Evolutionary conservation across 441 rosid species (phyloP), one percentile per base, ranked within the genome.

Genomic region (Erodium moschatum): DNA sequence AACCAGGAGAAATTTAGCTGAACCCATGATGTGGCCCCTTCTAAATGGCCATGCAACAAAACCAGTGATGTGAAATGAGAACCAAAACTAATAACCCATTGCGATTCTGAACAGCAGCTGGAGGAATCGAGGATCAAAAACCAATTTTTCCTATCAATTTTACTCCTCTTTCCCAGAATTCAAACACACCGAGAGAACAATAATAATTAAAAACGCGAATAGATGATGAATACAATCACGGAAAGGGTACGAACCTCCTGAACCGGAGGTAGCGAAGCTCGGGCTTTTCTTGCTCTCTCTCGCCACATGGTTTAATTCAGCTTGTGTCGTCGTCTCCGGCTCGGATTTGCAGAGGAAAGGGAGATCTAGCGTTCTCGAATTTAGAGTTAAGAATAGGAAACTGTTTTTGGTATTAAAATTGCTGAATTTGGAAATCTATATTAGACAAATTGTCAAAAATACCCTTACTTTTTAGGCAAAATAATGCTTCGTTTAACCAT

Each of bases 221-320:
- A 21, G 7, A 61, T 10, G 13, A 20, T 46, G 13, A 21, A 35
- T 35, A 35, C 40, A 35, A 35, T 6, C 19, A 24, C 9, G 35
- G 16, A 13, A 62, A 40, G n/a, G 1, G n/a, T 29, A 20, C 42
- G 18, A 63, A 10, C 98, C 94, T 89, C 88, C 77, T 83, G 91
- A 70, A 78, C 94, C 65, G 92, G 96, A 80, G 94, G 96, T 7
- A 90, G 80, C 61, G 73, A 65, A 4, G 75, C 75, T 69, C 84
- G 24, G 65, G 65, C 65, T 24, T 61, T 84, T 72, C 77, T 85
- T 46, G 69, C 72, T 77, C 90, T 87, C 74, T 86, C 87, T 75
- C 88, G 79, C 75, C 90, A 86, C 94, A 89, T 88, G 52, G 15
- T 46, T 12, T n/a, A n/a, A 46, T 46, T 46, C 52, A 46, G 52